phyloP scores from a whole-genome alignment of 805 yeast genomes.

The Pichia ethanolica region DNA sequence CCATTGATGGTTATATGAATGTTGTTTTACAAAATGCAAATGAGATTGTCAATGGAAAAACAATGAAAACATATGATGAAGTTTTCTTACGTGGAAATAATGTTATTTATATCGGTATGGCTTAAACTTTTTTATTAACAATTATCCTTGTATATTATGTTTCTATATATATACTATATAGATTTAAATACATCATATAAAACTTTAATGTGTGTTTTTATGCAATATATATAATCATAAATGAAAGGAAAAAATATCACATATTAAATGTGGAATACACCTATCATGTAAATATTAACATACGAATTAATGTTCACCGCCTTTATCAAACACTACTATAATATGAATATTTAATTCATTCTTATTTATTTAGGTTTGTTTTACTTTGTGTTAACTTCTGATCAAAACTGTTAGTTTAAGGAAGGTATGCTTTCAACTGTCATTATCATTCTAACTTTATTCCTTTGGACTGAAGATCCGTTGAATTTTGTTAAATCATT shows the following conservation, averaged over 20 bases:
- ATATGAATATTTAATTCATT: no score
- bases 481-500: no score
- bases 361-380: no score
- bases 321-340: no score
- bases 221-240: no score
- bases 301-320: no score
- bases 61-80: constrained; percentile 54
- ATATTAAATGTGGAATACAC: background rate
- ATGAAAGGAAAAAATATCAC: no score
- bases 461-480: background rate
- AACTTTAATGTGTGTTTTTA: no score
- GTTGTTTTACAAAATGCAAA: constrained; percentile 74
- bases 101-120: constrained; percentile 42
- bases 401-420: no score
- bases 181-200: no score
- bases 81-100: constrained; percentile 84
- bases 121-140: background rate
- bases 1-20: constrained; percentile 97
- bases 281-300: background rate
- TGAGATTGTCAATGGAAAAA: constrained; percentile 50
- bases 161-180: background rate
- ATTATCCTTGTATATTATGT: background rate
- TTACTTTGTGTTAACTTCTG: no score
- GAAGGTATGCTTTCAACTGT: background rate
- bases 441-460: background rate